Evolutionary conservation across 805 yeast species (phyloP), one percentile per base, ranked within the genome.

Genomic region (Sugiyamaella lignohabitans): DNA sequence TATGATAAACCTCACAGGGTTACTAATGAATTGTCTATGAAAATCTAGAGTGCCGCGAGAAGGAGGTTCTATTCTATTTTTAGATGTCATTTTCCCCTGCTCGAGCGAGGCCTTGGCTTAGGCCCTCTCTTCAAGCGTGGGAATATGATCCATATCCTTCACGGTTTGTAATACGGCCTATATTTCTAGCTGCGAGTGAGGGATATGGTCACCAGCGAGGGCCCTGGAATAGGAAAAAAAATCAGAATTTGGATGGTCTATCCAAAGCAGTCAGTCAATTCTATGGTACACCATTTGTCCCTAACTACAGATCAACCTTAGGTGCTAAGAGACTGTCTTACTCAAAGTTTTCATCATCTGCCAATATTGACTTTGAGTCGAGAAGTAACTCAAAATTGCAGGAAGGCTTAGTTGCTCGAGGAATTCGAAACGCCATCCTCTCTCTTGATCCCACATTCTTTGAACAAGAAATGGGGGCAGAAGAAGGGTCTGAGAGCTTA

Each of bases 381-480:
- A 27, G 32, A 8, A 27, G 14, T 8, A 14, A 27, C 14, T 27
- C 32, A 8, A 27, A 27, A 27, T 27, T 27, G 8, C 8, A 27
- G 8, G 38, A 14, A 35, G 38, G 38, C 6, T 5, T 35, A 5
- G 20, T 35, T 5, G 38, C 38, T 16, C 18, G 38, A 14, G 38
- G 38, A 16, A 35, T 35, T 14, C 5, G 38, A 18, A 35, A 35
- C 10, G 38, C 38, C 6, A 35, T 35, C 11, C 20, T 35, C 20
- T 14, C 38, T 16, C 11, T 10, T 17, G 38, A 35, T 35, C 38
- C 38, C 5, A 17, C 20, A 17, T 35, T 35, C 20, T 35, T 35
- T 35, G 38, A 35, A 16, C 38, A 35, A 16, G 38, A 35, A 16
- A 27, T 27, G 32, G 32, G 32, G 32, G n/a, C n/a, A n/a, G n/a